Conservation (phyloP, 164 flowering plant species). For the Stephania cephalantha region DNA sequence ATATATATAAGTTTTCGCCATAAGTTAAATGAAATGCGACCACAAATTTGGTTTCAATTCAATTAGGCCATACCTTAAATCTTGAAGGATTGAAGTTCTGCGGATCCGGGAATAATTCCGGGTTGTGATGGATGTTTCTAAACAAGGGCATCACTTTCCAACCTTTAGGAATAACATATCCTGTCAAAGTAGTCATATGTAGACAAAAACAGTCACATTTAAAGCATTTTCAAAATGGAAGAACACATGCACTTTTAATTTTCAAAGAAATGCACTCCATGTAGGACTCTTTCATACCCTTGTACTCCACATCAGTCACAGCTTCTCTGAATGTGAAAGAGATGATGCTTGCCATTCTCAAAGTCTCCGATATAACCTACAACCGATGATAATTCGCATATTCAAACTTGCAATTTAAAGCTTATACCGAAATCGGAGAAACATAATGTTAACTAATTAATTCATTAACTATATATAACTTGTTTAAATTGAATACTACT, state of each 20-base stretch:
- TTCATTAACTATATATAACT: background rate
- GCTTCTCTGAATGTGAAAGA: conserved; percentile 91
- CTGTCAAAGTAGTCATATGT: conserved; percentile 29
- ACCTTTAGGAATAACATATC: conserved; percentile 87
- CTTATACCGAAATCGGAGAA: background rate
- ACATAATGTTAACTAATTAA: background rate
- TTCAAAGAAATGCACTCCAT: background rate
- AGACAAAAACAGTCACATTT: background rate
- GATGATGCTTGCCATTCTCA: conserved; percentile 86
- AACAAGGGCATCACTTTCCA: conserved; percentile 95
- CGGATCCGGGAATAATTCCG: conserved; percentile 62
- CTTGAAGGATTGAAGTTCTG: conserved; percentile 76
- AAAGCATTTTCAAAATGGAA: background rate
- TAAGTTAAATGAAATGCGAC: background rate
- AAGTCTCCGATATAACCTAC: conserved; percentile 71
- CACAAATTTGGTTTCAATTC: background rate
- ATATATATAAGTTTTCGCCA: background rate
- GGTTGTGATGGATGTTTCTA: conserved; percentile 86
- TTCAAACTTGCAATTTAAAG: background rate
- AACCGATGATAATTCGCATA: background rate
- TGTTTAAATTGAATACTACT: background rate
- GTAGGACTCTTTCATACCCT: conserved; percentile 38
- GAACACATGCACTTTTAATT: background rate
- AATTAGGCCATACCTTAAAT: conserved; percentile 54
- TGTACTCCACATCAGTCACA: conserved; percentile 75